A percentile compares a stretch with the other conserved stretches of the same genome.
Evolutionary conservation across 2,329 filamentous ascomycete species (phyloP).

Genomic region (Graphiopsis chlorocephala): DNA sequence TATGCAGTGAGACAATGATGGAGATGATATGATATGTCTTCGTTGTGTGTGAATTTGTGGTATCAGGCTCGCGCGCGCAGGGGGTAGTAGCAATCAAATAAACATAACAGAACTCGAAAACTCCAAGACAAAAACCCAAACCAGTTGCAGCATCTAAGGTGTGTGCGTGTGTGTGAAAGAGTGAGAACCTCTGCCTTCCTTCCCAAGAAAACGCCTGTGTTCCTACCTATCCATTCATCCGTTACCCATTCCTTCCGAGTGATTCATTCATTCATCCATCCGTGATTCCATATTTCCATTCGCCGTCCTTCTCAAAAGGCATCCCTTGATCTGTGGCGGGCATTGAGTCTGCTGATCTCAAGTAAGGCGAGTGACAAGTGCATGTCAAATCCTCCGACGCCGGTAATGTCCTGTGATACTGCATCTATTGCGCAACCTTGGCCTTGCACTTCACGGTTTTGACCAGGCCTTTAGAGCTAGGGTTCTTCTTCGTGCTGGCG

Average conservation of each 20-base stretch:
- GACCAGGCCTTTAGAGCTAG: not conserved
- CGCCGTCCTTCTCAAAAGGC: not conserved
- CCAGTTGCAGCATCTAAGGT: not conserved
- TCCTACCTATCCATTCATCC: not conserved
- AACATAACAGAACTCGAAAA: not conserved
- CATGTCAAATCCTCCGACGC: not conserved
- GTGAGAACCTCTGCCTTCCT: not conserved
- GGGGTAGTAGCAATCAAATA: not conserved
- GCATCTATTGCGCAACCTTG: not conserved
- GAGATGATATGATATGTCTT: not conserved
- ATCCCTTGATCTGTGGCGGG: not conserved
- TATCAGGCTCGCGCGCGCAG: not conserved
- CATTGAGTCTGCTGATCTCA: not conserved
- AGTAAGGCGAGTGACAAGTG: not conserved
- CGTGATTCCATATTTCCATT: not conserved
- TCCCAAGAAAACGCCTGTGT: not conserved
- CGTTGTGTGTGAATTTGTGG: not conserved
- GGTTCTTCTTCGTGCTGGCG: slow-evolving; percentile 29
- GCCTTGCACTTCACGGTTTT: not conserved
- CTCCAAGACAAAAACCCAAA: not conserved
- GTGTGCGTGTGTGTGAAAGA: not conserved
- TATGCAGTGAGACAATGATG: not conserved
- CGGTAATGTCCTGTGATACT: not conserved
- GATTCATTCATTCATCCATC: not conserved
- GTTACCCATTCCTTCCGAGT: not conserved